Conservation (phyloP, 1,139 yeast species). For the Pneumocystis carinii region DNA sequence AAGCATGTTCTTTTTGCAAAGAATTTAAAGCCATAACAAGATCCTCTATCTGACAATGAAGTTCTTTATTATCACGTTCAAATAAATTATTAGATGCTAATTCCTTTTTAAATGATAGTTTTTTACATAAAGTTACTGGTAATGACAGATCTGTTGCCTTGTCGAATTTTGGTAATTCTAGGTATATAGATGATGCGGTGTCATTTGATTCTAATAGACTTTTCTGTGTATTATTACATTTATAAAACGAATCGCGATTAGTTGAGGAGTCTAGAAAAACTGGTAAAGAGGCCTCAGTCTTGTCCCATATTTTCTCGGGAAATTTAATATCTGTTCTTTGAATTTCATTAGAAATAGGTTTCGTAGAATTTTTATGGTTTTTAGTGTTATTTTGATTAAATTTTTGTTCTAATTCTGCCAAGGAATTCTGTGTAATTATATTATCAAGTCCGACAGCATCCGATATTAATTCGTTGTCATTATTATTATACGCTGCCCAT, state of each 20-base stretch:
- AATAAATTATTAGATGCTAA: not conserved
- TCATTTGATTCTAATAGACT: conserved; percentile 2
- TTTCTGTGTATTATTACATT: not conserved
- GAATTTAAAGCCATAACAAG: conserved; percentile 16
- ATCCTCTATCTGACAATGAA: conserved; percentile 16
- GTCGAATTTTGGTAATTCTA: conserved; percentile 5
- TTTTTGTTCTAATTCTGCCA: conserved; percentile 19
- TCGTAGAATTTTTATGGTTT: conserved; percentile 5
- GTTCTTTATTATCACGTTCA: conserved; percentile 10
- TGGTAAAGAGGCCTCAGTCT: conserved; percentile 4
- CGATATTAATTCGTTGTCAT: conserved; percentile 35
- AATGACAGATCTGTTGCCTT: conserved; percentile 1
- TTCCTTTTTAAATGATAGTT: not conserved
- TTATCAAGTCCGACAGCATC: conserved; percentile 28
- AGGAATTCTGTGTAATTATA: conserved; percentile 17
- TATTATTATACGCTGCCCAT: conserved; percentile 31
- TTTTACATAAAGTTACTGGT: conserved; percentile 2
- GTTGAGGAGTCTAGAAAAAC: conserved; percentile 2
- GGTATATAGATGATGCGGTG: conserved; percentile 1
- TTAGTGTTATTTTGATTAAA: conserved; percentile 13
- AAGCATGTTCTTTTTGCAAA: conserved; percentile 14
- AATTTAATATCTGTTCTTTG: conserved; percentile 12
- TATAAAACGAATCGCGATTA: not conserved
- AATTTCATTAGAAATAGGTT: conserved; percentile 8
- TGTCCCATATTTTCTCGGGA: conserved; percentile 10